These are phyloP conservation scores for Sugiyamaella mastotermitis DNA, from an alignment of 805 yeast genomes.

Conservation along the genomic window DNA sequence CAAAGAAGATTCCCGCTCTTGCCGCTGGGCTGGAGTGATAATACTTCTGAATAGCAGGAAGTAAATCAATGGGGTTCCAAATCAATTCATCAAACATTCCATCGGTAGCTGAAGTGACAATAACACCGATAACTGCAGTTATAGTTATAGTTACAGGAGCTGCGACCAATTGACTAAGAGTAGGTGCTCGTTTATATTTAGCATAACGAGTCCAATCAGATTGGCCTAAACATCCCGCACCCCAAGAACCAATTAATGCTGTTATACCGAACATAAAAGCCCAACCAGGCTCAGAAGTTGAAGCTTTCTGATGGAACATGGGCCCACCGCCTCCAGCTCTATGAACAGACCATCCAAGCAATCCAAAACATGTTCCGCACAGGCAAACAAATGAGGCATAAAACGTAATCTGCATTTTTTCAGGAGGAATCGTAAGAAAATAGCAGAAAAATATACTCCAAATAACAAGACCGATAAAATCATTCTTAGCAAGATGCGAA, in stretches of 20 bases:
- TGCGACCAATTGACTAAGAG: slow-evolving; percentile 35
- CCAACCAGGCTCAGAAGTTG: too few relatives aligned
- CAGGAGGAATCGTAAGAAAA: too few relatives aligned
- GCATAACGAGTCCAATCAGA: slow-evolving; percentile 40
- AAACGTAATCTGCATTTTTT: too few relatives aligned
- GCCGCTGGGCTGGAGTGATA: slow-evolving; percentile 22
- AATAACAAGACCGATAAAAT: too few relatives aligned
- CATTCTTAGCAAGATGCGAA: too few relatives aligned
- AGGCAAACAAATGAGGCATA: too few relatives aligned
- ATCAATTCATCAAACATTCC: slow-evolving; percentile 35
- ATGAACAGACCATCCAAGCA: too few relatives aligned
- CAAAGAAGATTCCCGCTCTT: too few relatives aligned
- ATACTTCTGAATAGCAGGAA: slow-evolving; percentile 35
- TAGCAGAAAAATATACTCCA: too few relatives aligned
- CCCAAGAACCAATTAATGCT: slow-evolving; percentile 35
- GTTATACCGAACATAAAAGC: slow-evolving; percentile 36
- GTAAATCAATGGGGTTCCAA: slow-evolving; percentile 43
- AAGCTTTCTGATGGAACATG: too few relatives aligned
- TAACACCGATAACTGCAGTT: slow-evolving; percentile 43
- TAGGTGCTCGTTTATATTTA: slow-evolving; percentile 31
- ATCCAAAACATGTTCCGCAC: too few relatives aligned
- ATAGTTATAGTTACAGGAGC: slow-evolving; percentile 36
- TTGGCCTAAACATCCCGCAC: slow-evolving; percentile 36
- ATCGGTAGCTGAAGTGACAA: slow-evolving; percentile 41
- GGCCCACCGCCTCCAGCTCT: too few relatives aligned